Conservation (phyloP, 345 rosid species). For the Carallia brachiata region DNA sequence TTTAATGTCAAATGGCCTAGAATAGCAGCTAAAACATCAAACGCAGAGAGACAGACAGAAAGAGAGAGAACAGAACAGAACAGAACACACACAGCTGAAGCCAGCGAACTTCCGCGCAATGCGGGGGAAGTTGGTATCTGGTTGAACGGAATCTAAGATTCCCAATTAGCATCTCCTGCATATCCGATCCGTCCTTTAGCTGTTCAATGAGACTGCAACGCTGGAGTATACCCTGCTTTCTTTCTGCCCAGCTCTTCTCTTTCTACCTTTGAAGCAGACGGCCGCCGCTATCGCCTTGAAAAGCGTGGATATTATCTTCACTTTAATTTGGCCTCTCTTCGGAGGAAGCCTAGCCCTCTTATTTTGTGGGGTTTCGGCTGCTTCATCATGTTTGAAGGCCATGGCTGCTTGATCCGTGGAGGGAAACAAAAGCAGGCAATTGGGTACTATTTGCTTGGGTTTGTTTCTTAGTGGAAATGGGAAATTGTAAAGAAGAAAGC, state of each 20-base stretch:
- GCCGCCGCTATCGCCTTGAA: conserved; percentile 7
- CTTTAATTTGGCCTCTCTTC: conserved; percentile 37
- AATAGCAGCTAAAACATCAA: too few species aligned
- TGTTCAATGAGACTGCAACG: not conserved
- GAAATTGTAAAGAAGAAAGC: not conserved
- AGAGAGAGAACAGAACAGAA: too few species aligned
- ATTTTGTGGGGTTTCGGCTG: not conserved
- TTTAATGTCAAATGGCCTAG: too few species aligned
- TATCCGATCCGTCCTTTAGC: not conserved
- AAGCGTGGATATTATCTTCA: conserved; percentile 17
- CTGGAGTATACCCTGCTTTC: not conserved
- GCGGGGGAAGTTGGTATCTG: not conserved
- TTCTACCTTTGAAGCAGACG: conserved; percentile 1
- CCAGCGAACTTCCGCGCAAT: not conserved
- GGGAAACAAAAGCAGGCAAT: not conserved
- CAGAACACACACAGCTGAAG: not conserved
- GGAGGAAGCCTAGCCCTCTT: conserved; percentile 24
- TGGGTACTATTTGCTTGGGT: not conserved
- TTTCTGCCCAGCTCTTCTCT: conserved; percentile 8
- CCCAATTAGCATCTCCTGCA: not conserved
- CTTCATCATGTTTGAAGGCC: not conserved
- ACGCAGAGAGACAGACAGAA: too few species aligned
- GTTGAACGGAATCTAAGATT: not conserved
- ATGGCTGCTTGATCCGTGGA: not conserved
- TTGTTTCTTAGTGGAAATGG: not conserved